Evolutionary conservation across 2,329 filamentous ascomycete genomes (phyloP).

Genomic region (Aspergillus sp.): DNA sequence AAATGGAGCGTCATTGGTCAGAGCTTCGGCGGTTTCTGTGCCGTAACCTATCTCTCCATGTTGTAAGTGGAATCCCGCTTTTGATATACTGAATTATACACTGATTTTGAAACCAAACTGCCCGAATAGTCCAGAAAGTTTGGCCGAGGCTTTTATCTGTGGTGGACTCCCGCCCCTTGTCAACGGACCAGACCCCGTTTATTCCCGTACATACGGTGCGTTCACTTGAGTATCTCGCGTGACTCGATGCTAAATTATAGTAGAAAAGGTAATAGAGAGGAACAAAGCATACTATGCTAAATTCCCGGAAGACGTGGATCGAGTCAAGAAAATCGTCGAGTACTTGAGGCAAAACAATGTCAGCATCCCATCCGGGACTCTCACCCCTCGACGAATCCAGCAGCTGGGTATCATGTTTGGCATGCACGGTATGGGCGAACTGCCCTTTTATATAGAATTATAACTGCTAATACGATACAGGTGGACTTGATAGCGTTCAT

Average conservation of each 20-base stretch:
- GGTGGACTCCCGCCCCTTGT: conserved; percentile 81
- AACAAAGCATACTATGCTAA: conserved; percentile 82
- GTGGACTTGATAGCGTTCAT: conserved; percentile 74
- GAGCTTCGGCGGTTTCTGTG: conserved; percentile 88
- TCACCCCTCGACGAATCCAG: conserved; percentile 74
- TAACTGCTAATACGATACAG: conserved; percentile 28
- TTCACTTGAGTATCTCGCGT: background rate
- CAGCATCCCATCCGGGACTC: conserved; percentile 65
- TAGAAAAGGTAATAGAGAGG: conserved; percentile 64
- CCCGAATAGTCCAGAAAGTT: conserved; percentile 60
- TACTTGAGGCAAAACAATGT: conserved; percentile 65
- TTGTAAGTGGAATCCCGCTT: conserved; percentile 43
- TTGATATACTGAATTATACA: background rate
- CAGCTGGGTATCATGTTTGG: conserved; percentile 79
- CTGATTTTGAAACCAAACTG: background rate
- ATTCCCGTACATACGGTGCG: conserved; percentile 64
- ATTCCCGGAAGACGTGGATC: conserved; percentile 74
- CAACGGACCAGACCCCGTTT: conserved; percentile 71
- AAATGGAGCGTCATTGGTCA: conserved; percentile 88
- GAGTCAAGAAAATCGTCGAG: conserved; percentile 65
- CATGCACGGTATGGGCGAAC: conserved; percentile 56
- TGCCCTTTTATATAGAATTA: background rate
- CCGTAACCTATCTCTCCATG: conserved; percentile 78
- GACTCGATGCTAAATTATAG: conserved; percentile 14
- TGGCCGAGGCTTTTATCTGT: conserved; percentile 80